Percentiles rank a stretch among this genome's conserved stretches.
Conservation (phyloP, 139 green algal species). For the Spirogloea muscicola region DNA sequence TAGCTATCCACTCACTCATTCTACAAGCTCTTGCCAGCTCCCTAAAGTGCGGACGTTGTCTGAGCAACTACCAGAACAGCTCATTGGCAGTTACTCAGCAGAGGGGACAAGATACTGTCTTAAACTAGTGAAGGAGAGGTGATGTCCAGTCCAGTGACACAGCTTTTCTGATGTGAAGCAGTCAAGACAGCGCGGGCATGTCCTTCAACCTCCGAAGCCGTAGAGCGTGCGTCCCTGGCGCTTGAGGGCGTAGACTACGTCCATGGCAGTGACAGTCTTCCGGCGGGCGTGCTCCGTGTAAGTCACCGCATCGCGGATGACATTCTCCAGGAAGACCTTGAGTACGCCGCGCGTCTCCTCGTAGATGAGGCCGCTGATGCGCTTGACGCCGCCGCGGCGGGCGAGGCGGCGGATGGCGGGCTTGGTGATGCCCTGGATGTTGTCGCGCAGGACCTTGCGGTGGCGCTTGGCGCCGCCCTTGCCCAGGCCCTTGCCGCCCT, state of each 20-base stretch:
- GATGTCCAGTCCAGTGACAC: too few species aligned
- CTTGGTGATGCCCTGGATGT: slow-evolving; percentile 94
- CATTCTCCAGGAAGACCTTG: slow-evolving; percentile 61
- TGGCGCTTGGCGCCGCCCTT: slow-evolving; percentile 66
- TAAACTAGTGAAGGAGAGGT: too few species aligned
- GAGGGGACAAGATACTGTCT: too few species aligned
- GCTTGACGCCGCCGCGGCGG: slow-evolving; percentile 74
- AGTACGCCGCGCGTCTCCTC: slow-evolving; percentile 76
- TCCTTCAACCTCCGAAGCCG: slow-evolving; percentile 68
- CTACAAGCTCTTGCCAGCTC: too few species aligned
- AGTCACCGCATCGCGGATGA: slow-evolving; percentile 83
- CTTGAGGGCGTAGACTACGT: slow-evolving; percentile 94
- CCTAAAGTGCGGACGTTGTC: too few species aligned
- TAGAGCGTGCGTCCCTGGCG: slow-evolving; percentile 92
- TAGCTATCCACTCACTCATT: too few species aligned
- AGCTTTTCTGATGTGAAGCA: too few species aligned
- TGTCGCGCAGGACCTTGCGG: slow-evolving; percentile 72
- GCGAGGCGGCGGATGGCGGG: slow-evolving; percentile 76
- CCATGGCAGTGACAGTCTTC: slow-evolving; percentile 94
- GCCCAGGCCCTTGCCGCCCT: slow-evolving; percentile 57
- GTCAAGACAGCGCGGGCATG: too few species aligned
- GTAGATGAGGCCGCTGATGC: slow-evolving; percentile 85
- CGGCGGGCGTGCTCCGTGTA: slow-evolving; percentile 95
- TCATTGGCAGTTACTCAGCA: too few species aligned
- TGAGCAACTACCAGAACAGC: too few species aligned